Conservation (phyloP, 1,284 basidiomycete genomes). For the Porodaedalea pini region DNA sequence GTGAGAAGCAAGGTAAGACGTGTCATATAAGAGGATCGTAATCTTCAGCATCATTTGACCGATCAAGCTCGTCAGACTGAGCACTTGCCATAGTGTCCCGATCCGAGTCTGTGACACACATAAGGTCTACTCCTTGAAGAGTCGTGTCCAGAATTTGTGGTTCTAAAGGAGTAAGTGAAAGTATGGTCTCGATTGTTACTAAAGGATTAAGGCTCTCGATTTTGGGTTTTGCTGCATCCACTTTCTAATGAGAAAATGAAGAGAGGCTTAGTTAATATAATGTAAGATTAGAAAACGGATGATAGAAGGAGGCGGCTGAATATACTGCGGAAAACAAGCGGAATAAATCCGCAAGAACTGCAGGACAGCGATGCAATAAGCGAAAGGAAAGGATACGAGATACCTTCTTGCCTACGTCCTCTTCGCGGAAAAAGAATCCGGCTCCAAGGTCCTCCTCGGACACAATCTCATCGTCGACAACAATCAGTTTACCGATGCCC, state of each 20-base stretch:
- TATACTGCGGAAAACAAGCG: background rate
- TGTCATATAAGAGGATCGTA: background rate
- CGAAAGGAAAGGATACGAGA: conserved; percentile 30
- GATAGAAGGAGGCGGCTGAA: conserved; percentile 39
- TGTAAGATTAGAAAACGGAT: conserved; percentile 13
- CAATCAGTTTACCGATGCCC: conserved; percentile 69
- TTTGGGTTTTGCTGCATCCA: conserved; percentile 77
- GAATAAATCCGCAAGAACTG: conserved; percentile 16
- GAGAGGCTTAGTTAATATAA: conserved; percentile 10
- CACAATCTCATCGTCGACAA: conserved; percentile 62
- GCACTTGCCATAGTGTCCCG: conserved; percentile 38
- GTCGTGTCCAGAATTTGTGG: conserved; percentile 54
- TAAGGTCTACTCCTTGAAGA: conserved; percentile 67
- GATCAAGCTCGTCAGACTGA: background rate
- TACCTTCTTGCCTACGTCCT: conserved; percentile 87
- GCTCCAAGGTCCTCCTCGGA: conserved; percentile 81
- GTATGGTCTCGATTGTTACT: conserved; percentile 17
- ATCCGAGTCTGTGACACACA: conserved; percentile 79
- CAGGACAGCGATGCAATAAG: background rate
- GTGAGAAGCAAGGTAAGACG: background rate
- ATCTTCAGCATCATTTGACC: conserved; percentile 1
- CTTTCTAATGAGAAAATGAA: conserved; percentile 50
- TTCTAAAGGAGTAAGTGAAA: conserved; percentile 30
- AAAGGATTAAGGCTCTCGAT: conserved; percentile 86
- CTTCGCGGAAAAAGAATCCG: conserved; percentile 92